Conservation (phyloP, 495 filamentous ascomycete genomes). For the Gamarada debralockiae region DNA sequence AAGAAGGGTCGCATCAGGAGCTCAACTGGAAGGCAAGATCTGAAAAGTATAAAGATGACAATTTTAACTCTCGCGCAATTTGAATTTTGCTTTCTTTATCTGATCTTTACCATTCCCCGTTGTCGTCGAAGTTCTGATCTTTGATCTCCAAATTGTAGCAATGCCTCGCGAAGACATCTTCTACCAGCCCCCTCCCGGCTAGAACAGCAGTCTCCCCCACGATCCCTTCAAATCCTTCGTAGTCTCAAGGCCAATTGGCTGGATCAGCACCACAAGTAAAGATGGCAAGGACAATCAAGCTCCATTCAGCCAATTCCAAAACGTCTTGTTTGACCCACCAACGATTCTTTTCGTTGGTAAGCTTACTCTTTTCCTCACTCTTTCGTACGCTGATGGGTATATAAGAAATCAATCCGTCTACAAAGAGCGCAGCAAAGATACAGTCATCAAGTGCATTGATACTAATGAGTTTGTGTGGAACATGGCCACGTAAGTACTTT, state of each 20-base stretch:
- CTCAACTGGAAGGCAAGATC: too few relatives aligned
- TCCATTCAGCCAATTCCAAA: constrained; percentile 25
- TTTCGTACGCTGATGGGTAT: too few relatives aligned
- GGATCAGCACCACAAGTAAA: constrained; percentile 38
- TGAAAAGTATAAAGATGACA: too few relatives aligned
- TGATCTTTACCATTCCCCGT: too few relatives aligned
- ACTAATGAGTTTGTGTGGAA: constrained; percentile 17
- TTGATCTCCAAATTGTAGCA: too few relatives aligned
- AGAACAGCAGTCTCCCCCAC: constrained; percentile 30
- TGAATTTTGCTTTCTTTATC: too few relatives aligned
- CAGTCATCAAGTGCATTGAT: constrained; percentile 3
- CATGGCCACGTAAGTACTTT: constrained; percentile 8
- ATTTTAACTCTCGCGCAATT: too few relatives aligned
- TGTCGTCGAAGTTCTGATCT: too few relatives aligned
- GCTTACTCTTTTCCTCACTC: too few relatives aligned
- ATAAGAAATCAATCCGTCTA: constrained; percentile 5
- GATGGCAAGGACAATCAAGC: constrained; percentile 21
- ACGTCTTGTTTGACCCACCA: constrained; percentile 23
- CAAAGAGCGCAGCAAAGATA: constrained; percentile 7
- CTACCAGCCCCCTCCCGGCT: not conserved
- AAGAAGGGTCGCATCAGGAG: too few relatives aligned
- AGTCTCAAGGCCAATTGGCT: constrained; percentile 42
- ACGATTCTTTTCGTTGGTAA: constrained; percentile 18
- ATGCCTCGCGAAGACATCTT: not conserved
- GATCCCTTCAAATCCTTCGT: constrained; percentile 44